These are phyloP conservation scores for Cystofilobasidium ferigula DNA, from an alignment of 768 basidiomycete genomes.

Conservation along the genomic window DNA sequence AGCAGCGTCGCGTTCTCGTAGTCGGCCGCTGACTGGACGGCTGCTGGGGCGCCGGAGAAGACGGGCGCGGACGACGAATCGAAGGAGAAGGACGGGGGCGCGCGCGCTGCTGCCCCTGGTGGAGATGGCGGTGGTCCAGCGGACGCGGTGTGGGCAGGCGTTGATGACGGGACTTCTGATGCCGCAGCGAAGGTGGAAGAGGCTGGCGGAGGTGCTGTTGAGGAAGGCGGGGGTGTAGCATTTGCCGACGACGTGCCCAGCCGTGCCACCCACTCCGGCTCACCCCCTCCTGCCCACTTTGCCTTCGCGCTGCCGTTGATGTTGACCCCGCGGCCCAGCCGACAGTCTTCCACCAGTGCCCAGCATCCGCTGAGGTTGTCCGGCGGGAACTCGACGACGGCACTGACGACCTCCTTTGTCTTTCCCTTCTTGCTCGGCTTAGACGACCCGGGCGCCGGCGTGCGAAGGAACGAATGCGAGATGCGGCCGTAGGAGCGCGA, in stretches of 20 bases:
- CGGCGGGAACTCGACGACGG: slow-evolving; percentile 21
- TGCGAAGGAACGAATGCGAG: slow-evolving; percentile 1
- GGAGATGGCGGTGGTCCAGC: neutral
- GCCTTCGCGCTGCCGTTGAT: slow-evolving; percentile 8
- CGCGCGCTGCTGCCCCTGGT: neutral
- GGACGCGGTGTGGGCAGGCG: neutral
- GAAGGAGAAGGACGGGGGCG: slow-evolving; percentile 14
- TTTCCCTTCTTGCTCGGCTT: slow-evolving; percentile 4
- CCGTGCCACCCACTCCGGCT: slow-evolving; percentile 23
- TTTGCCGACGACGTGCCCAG: neutral
- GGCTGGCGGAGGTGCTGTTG: neutral
- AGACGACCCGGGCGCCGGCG: neutral
- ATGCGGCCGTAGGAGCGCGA: slow-evolving; percentile 13
- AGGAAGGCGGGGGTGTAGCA: neutral
- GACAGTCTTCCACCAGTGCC: slow-evolving; percentile 23
- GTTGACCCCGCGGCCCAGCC: neutral
- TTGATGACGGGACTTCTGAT: neutral
- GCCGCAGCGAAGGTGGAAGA: neutral
- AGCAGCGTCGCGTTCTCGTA: slow-evolving; percentile 71
- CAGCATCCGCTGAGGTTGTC: slow-evolving; percentile 23
- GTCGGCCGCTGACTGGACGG: slow-evolving; percentile 50
- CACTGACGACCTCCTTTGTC: slow-evolving; percentile 18
- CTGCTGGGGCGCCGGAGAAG: neutral
- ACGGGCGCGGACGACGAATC: slow-evolving; percentile 10
- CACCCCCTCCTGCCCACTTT: slow-evolving; percentile 19